phyloP scores from a whole-genome alignment of 2,329 filamentous ascomycete genomes.

The Geosmithia morbida region DNA sequence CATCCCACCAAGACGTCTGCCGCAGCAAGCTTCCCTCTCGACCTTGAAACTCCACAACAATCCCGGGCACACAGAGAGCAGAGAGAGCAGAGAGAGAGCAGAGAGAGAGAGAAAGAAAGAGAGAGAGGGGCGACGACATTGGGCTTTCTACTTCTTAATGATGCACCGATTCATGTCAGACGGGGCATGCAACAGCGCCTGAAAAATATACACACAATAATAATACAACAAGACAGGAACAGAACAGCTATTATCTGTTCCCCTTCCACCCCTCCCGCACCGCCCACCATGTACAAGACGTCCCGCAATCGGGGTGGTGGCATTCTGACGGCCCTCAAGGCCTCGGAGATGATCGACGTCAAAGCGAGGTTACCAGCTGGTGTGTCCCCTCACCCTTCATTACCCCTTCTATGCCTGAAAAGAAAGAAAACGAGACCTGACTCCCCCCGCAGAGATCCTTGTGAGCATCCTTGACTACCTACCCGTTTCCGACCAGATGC shows the following conservation, averaged over 20 bases:
- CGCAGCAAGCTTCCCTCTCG: background rate
- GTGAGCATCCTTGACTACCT: conserved; percentile 81
- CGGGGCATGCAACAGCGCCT: background rate
- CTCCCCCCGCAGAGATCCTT: conserved; percentile 54
- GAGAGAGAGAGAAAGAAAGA: too few relatives aligned
- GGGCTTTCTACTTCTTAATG: background rate
- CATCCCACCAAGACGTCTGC: background rate
- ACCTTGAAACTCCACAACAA: background rate
- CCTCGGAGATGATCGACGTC: conserved; percentile 64
- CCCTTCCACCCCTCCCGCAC: background rate
- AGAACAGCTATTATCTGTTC: background rate
- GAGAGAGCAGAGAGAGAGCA: too few relatives aligned
- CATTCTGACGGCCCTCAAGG: conserved; percentile 65
- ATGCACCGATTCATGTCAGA: background rate
- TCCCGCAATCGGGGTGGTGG: conserved; percentile 21
- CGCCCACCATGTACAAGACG: conserved; percentile 1
- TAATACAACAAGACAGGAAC: background rate
- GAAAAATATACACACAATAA: background rate
- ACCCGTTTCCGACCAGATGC: conserved; percentile 69
- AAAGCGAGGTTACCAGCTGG: conserved; percentile 74
- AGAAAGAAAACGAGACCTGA: background rate
- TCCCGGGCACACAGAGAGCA: background rate
- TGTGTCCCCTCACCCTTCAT: conserved; percentile 21
- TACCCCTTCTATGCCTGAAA: background rate
- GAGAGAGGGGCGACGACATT: background rate